Evolutionary conservation across 2,329 filamentous ascomycete genomes (phyloP).

Genomic region (Calonectria ilicicola): DNA sequence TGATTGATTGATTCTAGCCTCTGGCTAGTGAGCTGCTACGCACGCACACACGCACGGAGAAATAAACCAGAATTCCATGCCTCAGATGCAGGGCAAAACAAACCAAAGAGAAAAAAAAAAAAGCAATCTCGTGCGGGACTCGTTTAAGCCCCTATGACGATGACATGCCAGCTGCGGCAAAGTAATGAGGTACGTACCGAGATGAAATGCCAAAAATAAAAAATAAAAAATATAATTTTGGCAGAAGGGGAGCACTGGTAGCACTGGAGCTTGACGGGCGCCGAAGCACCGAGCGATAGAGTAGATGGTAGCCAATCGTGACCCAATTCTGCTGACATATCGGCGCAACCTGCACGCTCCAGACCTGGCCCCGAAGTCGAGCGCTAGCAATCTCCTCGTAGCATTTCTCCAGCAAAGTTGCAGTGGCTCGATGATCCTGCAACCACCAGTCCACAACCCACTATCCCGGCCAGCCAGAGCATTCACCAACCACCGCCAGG

Average conservation of each 20-base stretch:
- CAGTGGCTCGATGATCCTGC: slow-evolving; percentile 45
- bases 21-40: neutral
- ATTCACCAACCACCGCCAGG: slow-evolving; percentile 7
- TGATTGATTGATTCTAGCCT: neutral
- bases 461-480: slow-evolving; percentile 15
- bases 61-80: neutral
- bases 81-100: neutral
- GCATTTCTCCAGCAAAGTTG: slow-evolving; percentile 4
- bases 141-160: neutral
- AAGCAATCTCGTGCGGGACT: neutral
- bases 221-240: slow-evolving; percentile 5
- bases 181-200: slow-evolving; percentile 1
- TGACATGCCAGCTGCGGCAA: neutral
- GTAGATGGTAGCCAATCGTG: neutral
- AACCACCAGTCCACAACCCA: slow-evolving; percentile 46
- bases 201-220: neutral
- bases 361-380: neutral
- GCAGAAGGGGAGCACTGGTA: neutral
- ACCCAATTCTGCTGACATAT: slow-evolving; percentile 13
- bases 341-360: neutral
- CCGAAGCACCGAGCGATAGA: neutral
- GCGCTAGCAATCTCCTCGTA: slow-evolving; percentile 10
- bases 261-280: neutral
- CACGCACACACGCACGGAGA: neutral
- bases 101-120: neutral